These are phyloP conservation scores for Aurifilum marmelostoma DNA, from an alignment of 2,329 filamentous ascomycete species.

Conservation along the genomic window DNA sequence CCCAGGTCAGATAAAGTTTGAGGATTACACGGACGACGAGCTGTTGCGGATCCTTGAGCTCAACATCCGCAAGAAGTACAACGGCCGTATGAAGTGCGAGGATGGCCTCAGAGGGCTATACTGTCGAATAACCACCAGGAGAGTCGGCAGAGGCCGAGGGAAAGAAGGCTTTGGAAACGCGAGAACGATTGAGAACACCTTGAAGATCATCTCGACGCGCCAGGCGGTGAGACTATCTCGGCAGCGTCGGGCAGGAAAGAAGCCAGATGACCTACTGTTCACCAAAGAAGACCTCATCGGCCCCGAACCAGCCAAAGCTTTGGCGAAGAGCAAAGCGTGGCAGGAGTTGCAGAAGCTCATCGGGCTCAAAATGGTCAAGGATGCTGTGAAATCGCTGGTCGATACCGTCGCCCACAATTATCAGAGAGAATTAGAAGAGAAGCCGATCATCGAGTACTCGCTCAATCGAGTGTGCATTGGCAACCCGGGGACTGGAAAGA, in stretches of 20 bases:
- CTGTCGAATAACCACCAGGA: constrained; percentile 62
- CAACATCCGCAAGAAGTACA: constrained; percentile 58
- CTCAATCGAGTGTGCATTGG: constrained; percentile 74
- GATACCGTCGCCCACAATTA: constrained; percentile 68
- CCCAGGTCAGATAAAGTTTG: constrained; percentile 66
- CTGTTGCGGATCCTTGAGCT: constrained; percentile 63
- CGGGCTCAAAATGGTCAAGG: constrained; percentile 65
- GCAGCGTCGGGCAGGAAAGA: constrained; percentile 46
- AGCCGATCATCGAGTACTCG: constrained; percentile 60
- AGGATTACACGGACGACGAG: constrained; percentile 70
- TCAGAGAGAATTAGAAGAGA: constrained; percentile 63
- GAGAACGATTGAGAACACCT: constrained; percentile 65
- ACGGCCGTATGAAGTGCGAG: constrained; percentile 60
- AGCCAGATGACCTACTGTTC: constrained; percentile 61
- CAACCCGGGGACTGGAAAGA: constrained; percentile 76
- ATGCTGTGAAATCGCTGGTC: constrained; percentile 60
- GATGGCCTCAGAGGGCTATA: constrained; percentile 63
- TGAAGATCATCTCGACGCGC: constrained; percentile 57
- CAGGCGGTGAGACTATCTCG: constrained; percentile 60
- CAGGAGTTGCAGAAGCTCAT: constrained; percentile 58
- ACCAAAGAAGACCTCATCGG: constrained; percentile 73
- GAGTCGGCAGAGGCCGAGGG: constrained; percentile 65
- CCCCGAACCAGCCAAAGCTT: constrained; percentile 60
- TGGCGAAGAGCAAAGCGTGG: constrained; percentile 60
- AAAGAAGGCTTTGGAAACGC: constrained; percentile 75